Percentiles rank a stretch among this genome's conserved stretches.
Conservation (phyloP, 768 basidiomycete species). For the Mycena pura region DNA sequence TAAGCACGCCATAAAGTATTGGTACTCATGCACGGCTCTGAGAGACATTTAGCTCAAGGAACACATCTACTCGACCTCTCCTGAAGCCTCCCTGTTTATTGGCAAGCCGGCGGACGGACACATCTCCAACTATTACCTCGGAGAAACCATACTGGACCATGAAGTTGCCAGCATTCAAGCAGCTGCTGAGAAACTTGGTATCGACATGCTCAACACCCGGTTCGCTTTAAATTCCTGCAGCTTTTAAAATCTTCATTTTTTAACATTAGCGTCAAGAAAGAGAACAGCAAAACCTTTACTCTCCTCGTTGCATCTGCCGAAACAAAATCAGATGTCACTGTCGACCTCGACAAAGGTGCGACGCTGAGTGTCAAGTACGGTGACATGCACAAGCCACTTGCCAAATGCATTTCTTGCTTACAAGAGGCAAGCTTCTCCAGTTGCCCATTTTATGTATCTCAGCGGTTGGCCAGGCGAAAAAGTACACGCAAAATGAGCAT, state of each 20-base stretch:
- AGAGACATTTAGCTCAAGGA: conserved; percentile 60
- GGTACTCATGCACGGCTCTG: background rate
- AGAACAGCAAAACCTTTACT: conserved; percentile 63
- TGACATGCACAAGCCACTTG: conserved; percentile 68
- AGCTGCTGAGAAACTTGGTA: conserved; percentile 74
- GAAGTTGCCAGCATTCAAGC: conserved; percentile 81
- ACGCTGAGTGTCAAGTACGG: conserved; percentile 76
- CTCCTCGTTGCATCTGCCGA: conserved; percentile 79
- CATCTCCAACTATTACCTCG: conserved; percentile 86
- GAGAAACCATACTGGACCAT: conserved; percentile 71
- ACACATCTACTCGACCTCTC: conserved; percentile 72
- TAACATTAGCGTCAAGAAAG: conserved; percentile 70
- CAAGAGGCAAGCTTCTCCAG: conserved; percentile 51
- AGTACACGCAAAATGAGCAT: conserved; percentile 74
- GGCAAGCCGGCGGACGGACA: conserved; percentile 83
- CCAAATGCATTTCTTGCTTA: conserved; percentile 61
- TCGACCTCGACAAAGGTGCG: conserved; percentile 44
- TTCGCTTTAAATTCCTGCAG: conserved; percentile 33
- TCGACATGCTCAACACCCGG: conserved; percentile 87
- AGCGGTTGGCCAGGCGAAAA: conserved; percentile 72
- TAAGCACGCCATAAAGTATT: conserved; percentile 35
- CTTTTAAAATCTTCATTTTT: conserved; percentile 4
- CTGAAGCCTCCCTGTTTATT: conserved; percentile 74
- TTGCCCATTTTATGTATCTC: background rate
- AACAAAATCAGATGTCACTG: conserved; percentile 50